Evolutionary conservation across 352 stramenopile species (phyloP), one percentile per base, ranked within the genome.

Genomic region (Phytophthora pini): DNA sequence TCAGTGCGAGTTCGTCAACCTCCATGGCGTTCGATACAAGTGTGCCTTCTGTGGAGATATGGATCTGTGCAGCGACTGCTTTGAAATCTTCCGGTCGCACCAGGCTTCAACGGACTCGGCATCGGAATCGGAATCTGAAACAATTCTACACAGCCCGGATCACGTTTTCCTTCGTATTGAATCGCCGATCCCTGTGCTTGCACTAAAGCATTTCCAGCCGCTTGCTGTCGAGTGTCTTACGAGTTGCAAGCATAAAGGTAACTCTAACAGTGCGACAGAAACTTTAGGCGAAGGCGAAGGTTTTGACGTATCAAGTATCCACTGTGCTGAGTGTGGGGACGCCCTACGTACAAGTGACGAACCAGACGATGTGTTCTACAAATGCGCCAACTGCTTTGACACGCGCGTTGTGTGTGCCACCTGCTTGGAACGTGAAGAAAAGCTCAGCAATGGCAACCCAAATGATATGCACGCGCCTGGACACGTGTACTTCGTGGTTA

Each of bases 161-260:
- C 84, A 93, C 61, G 48, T 91, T 12, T 93, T 93, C 55, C 51
- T 90, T 56, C 82, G 82, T 13, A 49, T 93, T 38, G 66, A 79
- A 47, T 72, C 84, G 10, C 82, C 84, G 13, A 75, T 93, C 29
- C 84, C 82, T n/a, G 67, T 92, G 32, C 81, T 90, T 49, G 77
- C 77, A 15, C 53, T 84, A 6, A 76, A 82, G 49, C 77, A 89
- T 51, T 92, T 89, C 26, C 62, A 72, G n/a, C 63, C 72, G n/a
- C 61, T 79, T 40, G 34, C 58, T 32, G 38, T 52, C 29, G 52
- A 72, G 12, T 62, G 67, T 26, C 64, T 76, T n/a, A 65, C 50
- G 27, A 76, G 41, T 51, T 45, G 26, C n/a, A 73, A 74, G 15
- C 53, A 77, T 1, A 45, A 51, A 2, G 26, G 32, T 2, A 44